Evolutionary conservation across 345 rosid genomes (phyloP), one percentile per base, ranked within the genome.

Genomic region (Lepidium aucheri): DNA sequence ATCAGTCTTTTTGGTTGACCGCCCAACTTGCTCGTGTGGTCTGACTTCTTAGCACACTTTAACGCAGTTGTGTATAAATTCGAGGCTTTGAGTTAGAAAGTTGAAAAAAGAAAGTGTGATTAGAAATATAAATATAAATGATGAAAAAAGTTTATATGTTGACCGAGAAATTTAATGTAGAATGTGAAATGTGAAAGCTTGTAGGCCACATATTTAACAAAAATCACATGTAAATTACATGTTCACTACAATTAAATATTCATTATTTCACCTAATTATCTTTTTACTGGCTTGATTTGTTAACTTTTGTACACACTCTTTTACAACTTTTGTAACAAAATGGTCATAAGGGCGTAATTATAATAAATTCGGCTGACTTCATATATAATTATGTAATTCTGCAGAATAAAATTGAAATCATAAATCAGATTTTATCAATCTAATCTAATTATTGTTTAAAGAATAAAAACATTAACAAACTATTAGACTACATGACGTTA

Each of bases 1-100:
- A 56, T 63, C 53, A 63, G 64, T 63, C 65, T 63, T 64, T 71
- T 38, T 63, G 44, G 70, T 71, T 71, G 75, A 63, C 70, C 65
- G 20, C 14, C 59, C 52, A 40, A 40, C 53, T 63, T 47, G 42
- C 66, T 32, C 35, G 53, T 17, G 20, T 6, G 57, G 18, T 55
- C 32, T 45, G 52, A 63, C 52, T 14, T 54, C 20, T 53, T 36
- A n/a, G 43, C n/a, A 35, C 42, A 70, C 41, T 56, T 53, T 30
- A 18, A 55, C 53, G 65, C 30, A 55, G 15, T 12, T 59, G 53
- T 55, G 36, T 46, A 28, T 28, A 58, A 71, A 3, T 63, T 53
- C 24, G n/a, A 18, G 32, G 5, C 32, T 28, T 28, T 28, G 32
- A 28, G 7, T 28, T 28, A 28, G 32, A 28, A 28, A 5, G 32